Evolutionary conservation across 306 rosid genomes (phyloP).

Genomic region (Acmispon strigosus): DNA sequence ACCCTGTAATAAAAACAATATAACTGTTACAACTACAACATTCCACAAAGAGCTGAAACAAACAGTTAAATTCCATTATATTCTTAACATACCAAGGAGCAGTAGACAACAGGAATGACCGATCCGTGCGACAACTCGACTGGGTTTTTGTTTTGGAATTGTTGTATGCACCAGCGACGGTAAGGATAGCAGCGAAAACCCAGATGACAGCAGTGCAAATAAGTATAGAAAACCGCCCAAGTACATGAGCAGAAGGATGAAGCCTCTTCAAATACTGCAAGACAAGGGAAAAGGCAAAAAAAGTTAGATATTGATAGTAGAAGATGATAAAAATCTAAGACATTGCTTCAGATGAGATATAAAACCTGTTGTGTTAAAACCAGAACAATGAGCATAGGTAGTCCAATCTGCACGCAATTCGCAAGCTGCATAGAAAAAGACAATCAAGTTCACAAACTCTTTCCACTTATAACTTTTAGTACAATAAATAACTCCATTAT

Average conservation of each 20-base stretch:
- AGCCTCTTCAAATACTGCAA: slow-evolving; percentile 56
- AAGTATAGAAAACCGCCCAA: slow-evolving; percentile 72
- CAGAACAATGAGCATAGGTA: slow-evolving; percentile 78
- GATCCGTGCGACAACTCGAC: slow-evolving; percentile 74
- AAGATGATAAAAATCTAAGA: neutral
- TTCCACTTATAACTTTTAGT: neutral
- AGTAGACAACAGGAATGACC: slow-evolving; percentile 52
- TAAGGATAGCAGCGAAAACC: slow-evolving; percentile 88
- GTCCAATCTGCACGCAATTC: slow-evolving; percentile 72
- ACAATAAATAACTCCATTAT: neutral
- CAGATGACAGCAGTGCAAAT: slow-evolving; percentile 58
- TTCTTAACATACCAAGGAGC: slow-evolving; percentile 67
- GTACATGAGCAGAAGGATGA: slow-evolving; percentile 28
- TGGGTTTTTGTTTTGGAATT: slow-evolving; percentile 43
- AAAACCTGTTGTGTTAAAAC: slow-evolving; percentile 74
- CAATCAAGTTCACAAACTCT: neutral
- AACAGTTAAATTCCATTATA: neutral
- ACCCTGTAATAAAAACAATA: slow-evolving; percentile 49
- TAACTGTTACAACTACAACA: neutral
- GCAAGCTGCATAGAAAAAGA: slow-evolving; percentile 58
- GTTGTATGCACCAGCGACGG: slow-evolving; percentile 78
- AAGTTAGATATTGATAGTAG: neutral
- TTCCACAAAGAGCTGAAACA: neutral
- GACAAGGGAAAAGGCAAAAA: neutral
- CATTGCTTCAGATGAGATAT: slow-evolving; percentile 4